phyloP scores from a whole-genome alignment of 192 early-diverging fungal genomes.

The Chytriomyces sp. region DNA sequence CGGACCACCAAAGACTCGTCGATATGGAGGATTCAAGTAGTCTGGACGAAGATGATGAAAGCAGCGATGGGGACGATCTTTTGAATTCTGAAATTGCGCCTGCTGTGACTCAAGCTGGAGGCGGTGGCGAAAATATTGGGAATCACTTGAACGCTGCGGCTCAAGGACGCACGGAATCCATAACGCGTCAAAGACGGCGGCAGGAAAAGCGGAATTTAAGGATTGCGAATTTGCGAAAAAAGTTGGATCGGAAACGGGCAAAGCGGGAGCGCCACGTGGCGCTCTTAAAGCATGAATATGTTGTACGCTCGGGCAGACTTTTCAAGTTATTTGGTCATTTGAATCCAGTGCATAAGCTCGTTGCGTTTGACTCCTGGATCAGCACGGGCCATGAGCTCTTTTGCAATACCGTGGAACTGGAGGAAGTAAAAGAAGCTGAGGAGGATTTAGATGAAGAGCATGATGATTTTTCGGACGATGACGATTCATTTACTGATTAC shows the following conservation, averaged over 20 bases:
- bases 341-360: not conserved
- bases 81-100: not conserved
- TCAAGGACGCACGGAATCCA: not conserved
- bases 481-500: not conserved
- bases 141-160: not conserved
- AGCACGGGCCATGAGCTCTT: constrained; percentile 27
- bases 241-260: not conserved
- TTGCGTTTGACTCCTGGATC: constrained; percentile 20
- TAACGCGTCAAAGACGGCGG: not conserved
- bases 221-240: constrained; percentile 5
- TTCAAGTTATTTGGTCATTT: constrained; percentile 18
- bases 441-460: not conserved
- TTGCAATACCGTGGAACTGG: constrained; percentile 13
- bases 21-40: not conserved
- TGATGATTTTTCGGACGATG: constrained; percentile 7
- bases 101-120: not conserved
- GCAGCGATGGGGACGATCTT: not conserved
- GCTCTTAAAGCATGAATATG: constrained; percentile 16
- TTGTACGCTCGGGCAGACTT: not conserved
- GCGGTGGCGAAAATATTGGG: not conserved
- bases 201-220: constrained; percentile 2
- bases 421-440: constrained; percentile 6
- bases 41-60: constrained; percentile 4
- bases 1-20: constrained; percentile 1
- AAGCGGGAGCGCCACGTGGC: constrained; percentile 6